Percentiles rank a stretch among this genome's conserved stretches.
Conservation (phyloP, 2,329 filamentous ascomycete species). For the Corynespora cassiicola region DNA sequence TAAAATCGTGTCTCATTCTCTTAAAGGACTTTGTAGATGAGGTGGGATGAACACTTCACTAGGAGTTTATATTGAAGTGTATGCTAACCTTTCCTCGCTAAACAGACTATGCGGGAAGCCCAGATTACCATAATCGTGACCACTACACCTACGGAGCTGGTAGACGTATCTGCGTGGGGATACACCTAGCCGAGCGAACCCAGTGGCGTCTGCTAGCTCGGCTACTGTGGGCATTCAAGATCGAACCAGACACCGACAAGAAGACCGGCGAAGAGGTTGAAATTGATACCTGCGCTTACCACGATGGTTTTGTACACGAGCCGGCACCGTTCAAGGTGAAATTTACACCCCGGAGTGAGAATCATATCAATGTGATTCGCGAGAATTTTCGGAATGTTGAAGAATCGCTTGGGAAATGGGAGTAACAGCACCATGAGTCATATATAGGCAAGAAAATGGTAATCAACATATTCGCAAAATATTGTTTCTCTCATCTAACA, state of each 20-base stretch:
- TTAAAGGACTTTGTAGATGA: no score
- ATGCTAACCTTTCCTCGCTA: no score
- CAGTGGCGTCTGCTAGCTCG: constrained; percentile 19
- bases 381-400: constrained; percentile 31
- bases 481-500: background rate
- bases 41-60: no score
- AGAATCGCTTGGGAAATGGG: constrained; percentile 9
- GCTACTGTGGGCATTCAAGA: constrained; percentile 19
- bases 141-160: constrained; percentile 27
- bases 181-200: constrained; percentile 28
- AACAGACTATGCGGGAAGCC: no score
- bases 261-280: constrained; percentile 31
- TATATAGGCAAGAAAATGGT: background rate
- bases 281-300: constrained; percentile 30
- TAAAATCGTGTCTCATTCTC: no score
- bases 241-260: constrained; percentile 22
- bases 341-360: constrained; percentile 35
- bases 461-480: background rate
- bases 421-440: no score
- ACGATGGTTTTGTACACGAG: constrained; percentile 41
- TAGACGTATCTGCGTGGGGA: constrained; percentile 34
- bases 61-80: no score
- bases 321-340: constrained; percentile 41
- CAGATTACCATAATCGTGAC: no score
- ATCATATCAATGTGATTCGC: constrained; percentile 33